Evolutionary conservation across 2,329 filamentous ascomycete genomes (phyloP).

Genomic region (Fusarium chaquense): DNA sequence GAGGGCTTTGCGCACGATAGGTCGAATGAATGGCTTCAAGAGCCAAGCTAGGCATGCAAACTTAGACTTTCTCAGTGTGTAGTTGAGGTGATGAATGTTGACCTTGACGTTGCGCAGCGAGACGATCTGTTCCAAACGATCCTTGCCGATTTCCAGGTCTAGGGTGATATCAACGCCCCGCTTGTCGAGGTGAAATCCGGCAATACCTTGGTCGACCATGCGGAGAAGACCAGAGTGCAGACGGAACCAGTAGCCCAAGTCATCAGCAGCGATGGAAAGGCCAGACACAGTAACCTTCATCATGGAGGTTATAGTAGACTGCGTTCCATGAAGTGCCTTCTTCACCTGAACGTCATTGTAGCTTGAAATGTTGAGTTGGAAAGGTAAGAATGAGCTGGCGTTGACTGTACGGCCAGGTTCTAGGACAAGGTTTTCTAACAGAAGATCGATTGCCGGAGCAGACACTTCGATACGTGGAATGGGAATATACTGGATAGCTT

Average conservation of each 20-base stretch:
- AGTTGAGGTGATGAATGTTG: constrained; percentile 87
- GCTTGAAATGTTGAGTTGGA: constrained; percentile 82
- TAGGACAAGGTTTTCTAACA: constrained; percentile 90
- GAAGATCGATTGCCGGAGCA: constrained; percentile 83
- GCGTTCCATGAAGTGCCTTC: constrained; percentile 75
- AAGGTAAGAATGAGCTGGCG: constrained; percentile 88
- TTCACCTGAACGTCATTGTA: constrained; percentile 88
- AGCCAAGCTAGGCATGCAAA: constrained; percentile 85
- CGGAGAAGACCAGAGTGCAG: constrained; percentile 80
- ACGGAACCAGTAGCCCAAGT: constrained; percentile 90
- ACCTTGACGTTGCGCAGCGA: constrained; percentile 81
- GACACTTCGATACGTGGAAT: constrained; percentile 92
- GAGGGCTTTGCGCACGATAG: constrained; percentile 81
- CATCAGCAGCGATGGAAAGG: constrained; percentile 84
- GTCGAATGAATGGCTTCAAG: constrained; percentile 84
- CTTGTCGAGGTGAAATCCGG: constrained; percentile 86
- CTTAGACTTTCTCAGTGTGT: constrained; percentile 78
- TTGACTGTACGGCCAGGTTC: constrained; percentile 89
- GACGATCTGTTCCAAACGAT: constrained; percentile 83
- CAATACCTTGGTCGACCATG: constrained; percentile 85
- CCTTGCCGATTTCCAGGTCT: constrained; percentile 84
- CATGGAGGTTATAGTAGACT: constrained; percentile 74
- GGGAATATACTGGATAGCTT: constrained; percentile 85
- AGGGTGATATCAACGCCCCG: constrained; percentile 88
- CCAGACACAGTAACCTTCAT: constrained; percentile 85